These are phyloP conservation scores for Vanrija pseudolonga DNA, from an alignment of 1,284 basidiomycete species.

Conservation along the genomic window DNA sequence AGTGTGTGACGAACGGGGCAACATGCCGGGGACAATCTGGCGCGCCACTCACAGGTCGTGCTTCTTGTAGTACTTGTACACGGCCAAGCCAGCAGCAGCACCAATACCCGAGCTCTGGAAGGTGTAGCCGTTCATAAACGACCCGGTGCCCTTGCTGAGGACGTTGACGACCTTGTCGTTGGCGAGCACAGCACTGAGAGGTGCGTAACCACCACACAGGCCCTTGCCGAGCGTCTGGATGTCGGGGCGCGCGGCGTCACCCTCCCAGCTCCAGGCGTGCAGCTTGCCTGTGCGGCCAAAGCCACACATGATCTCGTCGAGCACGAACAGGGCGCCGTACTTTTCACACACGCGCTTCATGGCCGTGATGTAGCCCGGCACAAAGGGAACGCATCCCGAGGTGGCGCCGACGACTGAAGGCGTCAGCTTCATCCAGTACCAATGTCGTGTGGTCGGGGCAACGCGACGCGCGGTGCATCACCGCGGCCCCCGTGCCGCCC, in stretches of 20 bases:
- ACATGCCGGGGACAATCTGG: not conserved
- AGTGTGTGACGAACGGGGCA: not conserved
- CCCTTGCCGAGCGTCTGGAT: slow-evolving; percentile 82
- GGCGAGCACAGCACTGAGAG: slow-evolving; percentile 76
- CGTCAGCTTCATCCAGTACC: too few relatives aligned
- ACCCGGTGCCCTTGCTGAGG: slow-evolving; percentile 61
- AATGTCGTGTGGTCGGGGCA: too few relatives aligned
- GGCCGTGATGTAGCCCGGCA: slow-evolving; percentile 51
- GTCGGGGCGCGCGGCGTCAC: slow-evolving; percentile 57
- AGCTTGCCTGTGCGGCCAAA: slow-evolving; percentile 73
- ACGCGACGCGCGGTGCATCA: too few relatives aligned
- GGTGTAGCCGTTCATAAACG: slow-evolving; percentile 69
- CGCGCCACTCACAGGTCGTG: slow-evolving; percentile 16
- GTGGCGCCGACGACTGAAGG: slow-evolving; percentile 65
- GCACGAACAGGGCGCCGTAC: slow-evolving; percentile 77
- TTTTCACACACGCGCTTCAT: slow-evolving; percentile 84
- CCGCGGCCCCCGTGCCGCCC: too few relatives aligned
- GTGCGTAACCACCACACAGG: slow-evolving; percentile 76
- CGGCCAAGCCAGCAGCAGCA: slow-evolving; percentile 72
- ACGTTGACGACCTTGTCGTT: slow-evolving; percentile 67
- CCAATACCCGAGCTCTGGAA: slow-evolving; percentile 75
- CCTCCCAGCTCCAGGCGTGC: slow-evolving; percentile 62
- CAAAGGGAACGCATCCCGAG: slow-evolving; percentile 54
- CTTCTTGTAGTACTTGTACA: slow-evolving; percentile 42
- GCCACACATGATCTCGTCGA: slow-evolving; percentile 82